Percentiles rank a stretch among this genome's conserved stretches.
phyloP scores from a whole-genome alignment of 768 basidiomycete genomes.

The Leucocoprinus birnbaumii region DNA sequence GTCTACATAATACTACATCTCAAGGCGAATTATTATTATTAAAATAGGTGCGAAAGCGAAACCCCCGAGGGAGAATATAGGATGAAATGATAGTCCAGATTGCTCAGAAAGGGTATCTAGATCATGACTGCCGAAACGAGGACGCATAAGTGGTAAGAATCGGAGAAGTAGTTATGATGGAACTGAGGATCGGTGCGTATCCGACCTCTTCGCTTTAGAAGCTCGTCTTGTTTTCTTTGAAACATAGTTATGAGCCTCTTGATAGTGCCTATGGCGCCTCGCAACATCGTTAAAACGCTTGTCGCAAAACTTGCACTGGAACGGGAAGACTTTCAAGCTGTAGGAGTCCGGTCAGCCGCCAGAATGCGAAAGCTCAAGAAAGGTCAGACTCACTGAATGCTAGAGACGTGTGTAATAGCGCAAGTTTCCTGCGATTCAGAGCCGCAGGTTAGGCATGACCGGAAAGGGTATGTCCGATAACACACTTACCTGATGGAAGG shows the following conservation, averaged over 20 bases:
- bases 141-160: constrained; percentile 4
- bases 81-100: no score
- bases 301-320: constrained; percentile 47
- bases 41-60: background rate
- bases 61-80: no score
- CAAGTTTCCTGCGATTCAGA: constrained; percentile 43
- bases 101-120: no score
- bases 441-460: background rate
- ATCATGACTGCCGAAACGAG: no score
- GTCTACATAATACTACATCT: background rate
- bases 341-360: background rate
- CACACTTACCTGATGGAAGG: constrained; percentile 7
- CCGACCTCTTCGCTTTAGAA: background rate
- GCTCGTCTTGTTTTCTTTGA: constrained; percentile 10
- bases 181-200: background rate
- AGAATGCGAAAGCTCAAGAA: background rate
- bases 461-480: background rate
- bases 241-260: constrained; percentile 8
- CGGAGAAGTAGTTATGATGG: background rate
- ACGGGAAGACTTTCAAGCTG: constrained; percentile 56
- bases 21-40: background rate
- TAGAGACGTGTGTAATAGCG: constrained; percentile 51
- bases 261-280: constrained; percentile 46
- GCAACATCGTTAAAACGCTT: constrained; percentile 64
- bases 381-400: constrained; percentile 36